Percentiles rank a stretch among this genome's conserved stretches.
phyloP scores from a whole-genome alignment of 345 rosid species.

The Limnanthes douglasii region DNA sequence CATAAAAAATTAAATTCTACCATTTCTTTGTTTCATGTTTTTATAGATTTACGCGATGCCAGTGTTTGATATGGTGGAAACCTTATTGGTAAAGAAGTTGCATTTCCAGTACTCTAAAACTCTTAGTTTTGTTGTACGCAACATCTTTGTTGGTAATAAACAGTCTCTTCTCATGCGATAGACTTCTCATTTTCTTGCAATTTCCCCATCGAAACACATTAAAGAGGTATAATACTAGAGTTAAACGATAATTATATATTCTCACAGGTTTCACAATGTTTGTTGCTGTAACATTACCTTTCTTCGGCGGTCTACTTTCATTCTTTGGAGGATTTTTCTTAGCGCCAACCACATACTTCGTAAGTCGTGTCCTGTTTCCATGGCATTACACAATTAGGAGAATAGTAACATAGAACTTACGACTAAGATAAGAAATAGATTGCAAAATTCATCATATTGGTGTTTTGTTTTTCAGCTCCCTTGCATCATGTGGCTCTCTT shows the following conservation, averaged over 20 bases:
- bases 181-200: neutral
- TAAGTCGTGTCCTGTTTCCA: conserved; percentile 15
- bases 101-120: conserved; percentile 19
- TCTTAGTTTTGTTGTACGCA: conserved; percentile 34
- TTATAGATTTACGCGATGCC: conserved; percentile 49
- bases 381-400: too few species aligned
- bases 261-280: conserved; percentile 53
- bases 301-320: conserved; percentile 47
- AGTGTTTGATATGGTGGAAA: conserved; percentile 58
- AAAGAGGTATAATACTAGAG: too few species aligned
- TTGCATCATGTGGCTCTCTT: conserved; percentile 49
- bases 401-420: too few species aligned
- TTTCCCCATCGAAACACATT: neutral
- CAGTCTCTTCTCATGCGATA: neutral
- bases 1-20: too few species aligned
- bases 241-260: too few species aligned
- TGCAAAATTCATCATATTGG: neutral
- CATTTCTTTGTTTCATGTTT: too few species aligned
- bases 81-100: conserved; percentile 35
- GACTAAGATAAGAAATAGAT: too few species aligned
- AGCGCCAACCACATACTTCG: conserved; percentile 71
- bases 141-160: conserved; percentile 28
- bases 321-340: conserved; percentile 79
- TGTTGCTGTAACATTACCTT: conserved; percentile 55
- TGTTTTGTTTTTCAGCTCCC: conserved; percentile 34